Evolutionary conservation across 2,329 filamentous ascomycete genomes (phyloP).

Genomic region (Didymella exigua): DNA sequence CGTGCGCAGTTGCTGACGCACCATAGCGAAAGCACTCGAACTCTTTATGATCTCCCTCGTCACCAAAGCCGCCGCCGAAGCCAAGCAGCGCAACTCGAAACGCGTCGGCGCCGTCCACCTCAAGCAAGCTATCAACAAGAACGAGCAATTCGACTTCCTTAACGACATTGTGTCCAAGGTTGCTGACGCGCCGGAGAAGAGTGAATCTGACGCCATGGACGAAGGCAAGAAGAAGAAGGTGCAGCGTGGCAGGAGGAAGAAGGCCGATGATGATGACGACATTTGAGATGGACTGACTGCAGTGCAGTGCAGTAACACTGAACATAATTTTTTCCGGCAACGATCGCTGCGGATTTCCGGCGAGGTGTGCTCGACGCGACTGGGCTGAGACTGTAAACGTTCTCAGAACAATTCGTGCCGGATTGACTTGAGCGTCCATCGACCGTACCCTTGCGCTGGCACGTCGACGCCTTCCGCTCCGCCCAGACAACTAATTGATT

Average conservation of each 20-base stretch:
- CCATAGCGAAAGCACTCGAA: slow-evolving; percentile 84
- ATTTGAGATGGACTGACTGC: slow-evolving; percentile 33
- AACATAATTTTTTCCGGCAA: background rate
- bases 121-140: slow-evolving; percentile 84
- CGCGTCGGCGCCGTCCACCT: slow-evolving; percentile 88
- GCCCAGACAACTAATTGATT: background rate
- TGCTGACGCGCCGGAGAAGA: slow-evolving; percentile 64
- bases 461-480: background rate
- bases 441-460: background rate
- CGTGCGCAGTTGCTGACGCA: slow-evolving; percentile 8
- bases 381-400: background rate
- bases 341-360: background rate
- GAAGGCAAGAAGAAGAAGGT: slow-evolving; percentile 54
- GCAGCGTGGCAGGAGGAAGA: slow-evolving; percentile 45
- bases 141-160: slow-evolving; percentile 94
- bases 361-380: background rate
- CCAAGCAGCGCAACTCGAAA: slow-evolving; percentile 81
- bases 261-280: slow-evolving; percentile 47
- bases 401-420: background rate
- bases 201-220: slow-evolving; percentile 51
- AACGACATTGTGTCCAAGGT: slow-evolving; percentile 89
- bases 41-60: slow-evolving; percentile 97
- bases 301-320: background rate
- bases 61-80: slow-evolving; percentile 83
- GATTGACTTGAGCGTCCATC: background rate